These are phyloP conservation scores for Hirschfeldia incana DNA, from an alignment of 345 rosid genomes.

Conservation along the genomic window DNA sequence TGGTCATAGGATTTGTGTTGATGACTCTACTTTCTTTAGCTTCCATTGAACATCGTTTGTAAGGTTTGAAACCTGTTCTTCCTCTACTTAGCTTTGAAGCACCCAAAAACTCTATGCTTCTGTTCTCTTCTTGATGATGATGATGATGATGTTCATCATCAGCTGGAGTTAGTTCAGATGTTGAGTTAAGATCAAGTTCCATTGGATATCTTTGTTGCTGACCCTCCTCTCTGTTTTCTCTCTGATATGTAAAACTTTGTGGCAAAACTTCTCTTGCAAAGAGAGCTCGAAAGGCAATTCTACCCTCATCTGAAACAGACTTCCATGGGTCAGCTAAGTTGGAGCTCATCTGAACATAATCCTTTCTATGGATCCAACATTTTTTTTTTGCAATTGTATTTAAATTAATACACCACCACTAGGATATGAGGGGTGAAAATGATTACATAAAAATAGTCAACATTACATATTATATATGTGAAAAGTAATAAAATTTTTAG, in stretches of 20 bases:
- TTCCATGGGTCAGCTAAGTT: slow-evolving; percentile 73
- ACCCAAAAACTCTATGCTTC: slow-evolving; percentile 50
- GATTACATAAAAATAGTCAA: no score
- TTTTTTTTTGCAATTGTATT: no score
- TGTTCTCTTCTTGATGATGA: slow-evolving; percentile 38
- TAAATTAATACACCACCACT: no score
- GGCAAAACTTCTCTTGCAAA: slow-evolving; percentile 82
- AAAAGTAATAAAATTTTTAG: no score
- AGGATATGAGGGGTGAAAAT: no score
- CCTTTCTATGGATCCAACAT: no score
- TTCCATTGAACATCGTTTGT: slow-evolving; percentile 85
- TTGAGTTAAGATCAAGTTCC: slow-evolving; percentile 53
- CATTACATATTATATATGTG: no score
- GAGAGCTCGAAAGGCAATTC: slow-evolving; percentile 87
- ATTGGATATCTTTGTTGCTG: slow-evolving; percentile 37
- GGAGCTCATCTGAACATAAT: slow-evolving; percentile 13
- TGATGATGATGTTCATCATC: slow-evolving; percentile 6
- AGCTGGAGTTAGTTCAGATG: slow-evolving; percentile 26
- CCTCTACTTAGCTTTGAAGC: slow-evolving; percentile 51
- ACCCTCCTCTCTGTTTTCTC: slow-evolving; percentile 41
- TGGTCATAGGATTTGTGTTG: slow-evolving; percentile 32
- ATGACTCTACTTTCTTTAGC: slow-evolving; percentile 58
- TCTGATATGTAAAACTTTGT: slow-evolving; percentile 75
- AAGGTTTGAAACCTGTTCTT: slow-evolving; percentile 87
- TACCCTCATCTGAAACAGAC: slow-evolving; percentile 91